Evolutionary conservation across 306 rosid genomes (phyloP).

Genomic region (Canavalia gladiata): DNA sequence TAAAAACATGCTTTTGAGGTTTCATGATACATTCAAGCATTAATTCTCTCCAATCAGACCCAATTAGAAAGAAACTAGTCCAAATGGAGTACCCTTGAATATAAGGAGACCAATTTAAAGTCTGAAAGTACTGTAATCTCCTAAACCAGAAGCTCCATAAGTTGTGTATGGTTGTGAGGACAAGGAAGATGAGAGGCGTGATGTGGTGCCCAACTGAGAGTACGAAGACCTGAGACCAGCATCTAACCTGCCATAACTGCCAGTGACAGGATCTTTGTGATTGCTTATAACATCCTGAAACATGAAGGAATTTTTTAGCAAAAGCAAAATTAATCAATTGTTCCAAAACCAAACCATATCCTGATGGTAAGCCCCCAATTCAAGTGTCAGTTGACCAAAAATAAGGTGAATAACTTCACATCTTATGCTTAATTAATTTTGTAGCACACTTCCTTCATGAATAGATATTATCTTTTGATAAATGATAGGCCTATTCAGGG

Average conservation of each 20-base stretch:
- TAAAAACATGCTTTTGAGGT: constrained; percentile 38
- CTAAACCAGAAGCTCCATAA: constrained; percentile 76
- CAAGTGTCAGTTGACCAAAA: neutral
- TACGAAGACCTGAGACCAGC: constrained; percentile 72
- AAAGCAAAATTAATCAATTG: constrained; percentile 32
- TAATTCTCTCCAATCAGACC: constrained; percentile 50
- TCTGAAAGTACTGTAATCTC: constrained; percentile 81
- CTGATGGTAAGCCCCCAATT: constrained; percentile 21
- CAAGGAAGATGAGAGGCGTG: constrained; percentile 69
- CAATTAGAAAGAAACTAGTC: constrained; percentile 46
- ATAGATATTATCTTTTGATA: constrained; percentile 14
- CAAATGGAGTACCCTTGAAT: constrained; percentile 48
- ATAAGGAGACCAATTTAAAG: constrained; percentile 57
- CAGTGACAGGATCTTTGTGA: constrained; percentile 66
- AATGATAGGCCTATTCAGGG: constrained; percentile 10
- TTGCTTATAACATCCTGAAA: constrained; percentile 79
- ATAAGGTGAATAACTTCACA: neutral
- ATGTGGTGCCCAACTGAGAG: constrained; percentile 67
- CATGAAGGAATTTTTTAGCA: constrained; percentile 29
- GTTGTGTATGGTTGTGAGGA: constrained; percentile 70
- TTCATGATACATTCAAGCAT: constrained; percentile 46
- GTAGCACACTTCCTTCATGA: constrained; percentile 16
- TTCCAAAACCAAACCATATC: constrained; percentile 18
- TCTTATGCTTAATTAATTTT: neutral
- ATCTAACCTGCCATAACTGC: constrained; percentile 73